Base-by-base conservation (phyloP, 225 moss, liverwort and hornwort species). In the Polytrichum formosum region DNA sequence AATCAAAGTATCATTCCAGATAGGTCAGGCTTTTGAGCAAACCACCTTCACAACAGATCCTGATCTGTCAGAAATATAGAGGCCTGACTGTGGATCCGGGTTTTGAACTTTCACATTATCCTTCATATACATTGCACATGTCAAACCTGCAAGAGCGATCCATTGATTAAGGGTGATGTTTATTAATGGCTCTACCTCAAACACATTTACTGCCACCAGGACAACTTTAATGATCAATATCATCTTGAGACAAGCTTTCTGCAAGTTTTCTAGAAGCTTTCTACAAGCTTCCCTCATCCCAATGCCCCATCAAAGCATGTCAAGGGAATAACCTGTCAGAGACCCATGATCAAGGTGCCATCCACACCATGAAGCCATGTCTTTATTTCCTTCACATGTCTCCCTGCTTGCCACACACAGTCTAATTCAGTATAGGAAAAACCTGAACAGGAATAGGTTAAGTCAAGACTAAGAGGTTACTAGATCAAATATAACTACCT, bases 291-390 rank as follows among this genome's bases (percentile, higher is more conserved):
- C 37, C 37, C 37, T 37, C 37, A 37, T 37, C 3, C 13, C 37
- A 37, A 13, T 13, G 37, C 10, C 37, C 37, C 37, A 10, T 16
- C 26, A 70, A 30, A 28, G 22, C 10, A 59, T 59, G n/a, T 17
- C 55, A 61, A 30, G 56, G 5, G 33, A 67, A 79, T 54, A 37
- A 94, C 97, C 94, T 82, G 98, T 98, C 37, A 98, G 81, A 62
- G 92, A 94, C 63, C 94, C 94, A 75, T 94, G 90, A 79, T 98
- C 98, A 22, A 88, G 77, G 83, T 98, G 98, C 94, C 98, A 98
- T 82, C 98, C 94, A 82, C 98, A 98, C 98, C 98, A 98, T 23
- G 82, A 82, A 46, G 94, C 89, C 65, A 83, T 70, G 59, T 88
- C 86, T 60, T 72, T 81, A 73, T 76, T 61, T 25, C 81, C 66